Base-by-base conservation (phyloP, 768 basidiomycete genomes). In the Psilocybe cubensis region DNA sequence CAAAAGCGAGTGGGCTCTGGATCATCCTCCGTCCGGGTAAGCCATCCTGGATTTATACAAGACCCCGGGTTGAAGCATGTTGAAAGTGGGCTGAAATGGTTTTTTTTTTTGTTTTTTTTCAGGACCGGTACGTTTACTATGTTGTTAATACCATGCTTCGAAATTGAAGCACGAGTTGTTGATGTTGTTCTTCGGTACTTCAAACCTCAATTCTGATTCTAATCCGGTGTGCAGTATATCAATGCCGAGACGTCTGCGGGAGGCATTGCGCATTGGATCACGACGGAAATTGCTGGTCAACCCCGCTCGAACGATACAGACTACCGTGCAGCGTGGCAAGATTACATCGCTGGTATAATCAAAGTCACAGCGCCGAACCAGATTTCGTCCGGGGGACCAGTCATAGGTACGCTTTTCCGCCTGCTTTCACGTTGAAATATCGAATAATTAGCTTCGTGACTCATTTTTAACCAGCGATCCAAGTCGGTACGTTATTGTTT, bases 171-270 rank as follows among this genome's bases (percentile, higher is more conserved):
- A n/a, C n/a, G n/a, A n/a, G n/a, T n/a, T n/a, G n/a, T n/a, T n/a
- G n/a, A n/a, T n/a, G n/a, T n/a, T n/a, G n/a, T n/a, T n/a, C n/a
- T n/a, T n/a, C n/a, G n/a, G n/a, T 3, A 3, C 21, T 41, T 41
- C 17, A 4, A 41, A n/a, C 3, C 40, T 41, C n/a, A 4, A 41
- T 3, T 41, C 40, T 41, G 3, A 41, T 21, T 8, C 28, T 28
- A 43, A 54, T 41, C 14, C 28, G 46, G 51, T 8, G 31, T 46
- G 20, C 41, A 82, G 75, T 83, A 91, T 63, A 91, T 92, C 72
- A 92, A 92, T 62, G 89, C 89, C 3, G 91, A 92, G 66, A 91
- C 89, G 0, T 85, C 86, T 8, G 91, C 89, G 0, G 91, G 91
- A 21, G 91, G 91, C 8, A 83, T 74, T 65, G 84, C 68, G 66